Evolutionary conservation across 2,329 filamentous ascomycete genomes (phyloP).

Genomic region (Verticillium longisporum): DNA sequence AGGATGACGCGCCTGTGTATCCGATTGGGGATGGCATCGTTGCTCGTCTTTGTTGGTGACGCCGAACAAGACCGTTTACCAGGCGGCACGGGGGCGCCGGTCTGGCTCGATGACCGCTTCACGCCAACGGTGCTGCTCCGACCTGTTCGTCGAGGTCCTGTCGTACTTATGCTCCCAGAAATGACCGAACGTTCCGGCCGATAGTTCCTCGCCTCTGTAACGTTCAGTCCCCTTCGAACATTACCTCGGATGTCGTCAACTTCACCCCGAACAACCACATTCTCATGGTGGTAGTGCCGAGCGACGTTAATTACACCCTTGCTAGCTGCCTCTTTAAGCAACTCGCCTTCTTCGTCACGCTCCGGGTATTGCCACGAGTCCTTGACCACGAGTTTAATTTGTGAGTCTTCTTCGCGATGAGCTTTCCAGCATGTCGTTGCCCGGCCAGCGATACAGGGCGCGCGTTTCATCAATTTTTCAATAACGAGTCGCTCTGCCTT

Average conservation of each 20-base stretch:
- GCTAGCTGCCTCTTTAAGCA: conserved; percentile 23
- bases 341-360: conserved; percentile 25
- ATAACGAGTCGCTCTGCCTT: conserved; percentile 26
- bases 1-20: conserved; percentile 33
- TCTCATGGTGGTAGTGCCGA: conserved; percentile 21
- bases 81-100: conserved; percentile 13
- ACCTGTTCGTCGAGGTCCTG: conserved; percentile 10
- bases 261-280: conserved; percentile 15
- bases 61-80: conserved; percentile 22
- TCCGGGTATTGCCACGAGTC: conserved; percentile 30
- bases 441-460: conserved; percentile 25
- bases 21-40: conserved; percentile 20
- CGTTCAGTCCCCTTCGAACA: conserved; percentile 23
- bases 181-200: conserved; percentile 10
- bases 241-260: conserved; percentile 22
- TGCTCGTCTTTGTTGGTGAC: conserved; percentile 18
- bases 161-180: conserved; percentile 5
- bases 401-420: conserved; percentile 22
- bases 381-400: conserved; percentile 27
- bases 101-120: conserved; percentile 22
- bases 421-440: conserved; percentile 33
- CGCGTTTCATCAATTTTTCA: conserved; percentile 23
- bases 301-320: conserved; percentile 18
- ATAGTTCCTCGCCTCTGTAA: conserved; percentile 26
- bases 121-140: conserved; percentile 13